Percentiles rank a stretch among this genome's conserved stretches.
phyloP scores from a whole-genome alignment of 2,329 filamentous ascomycete species.

The Coniochaeta pulveracea region DNA sequence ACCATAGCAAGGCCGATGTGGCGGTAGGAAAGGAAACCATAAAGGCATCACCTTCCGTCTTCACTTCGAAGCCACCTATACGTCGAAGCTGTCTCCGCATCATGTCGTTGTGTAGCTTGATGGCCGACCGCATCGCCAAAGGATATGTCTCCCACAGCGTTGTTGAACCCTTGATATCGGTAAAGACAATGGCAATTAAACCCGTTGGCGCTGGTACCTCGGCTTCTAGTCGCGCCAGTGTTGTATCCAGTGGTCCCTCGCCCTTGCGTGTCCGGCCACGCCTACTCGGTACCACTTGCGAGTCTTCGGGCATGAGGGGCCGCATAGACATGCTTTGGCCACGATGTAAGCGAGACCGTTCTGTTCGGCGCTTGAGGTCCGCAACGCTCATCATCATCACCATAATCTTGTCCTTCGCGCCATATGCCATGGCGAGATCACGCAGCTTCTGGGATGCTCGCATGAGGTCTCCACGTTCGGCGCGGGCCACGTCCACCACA shows the following conservation, averaged over 20 bases:
- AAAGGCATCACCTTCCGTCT: slow-evolving; percentile 98
- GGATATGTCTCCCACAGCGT: slow-evolving; percentile 92
- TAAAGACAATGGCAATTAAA: slow-evolving; percentile 89
- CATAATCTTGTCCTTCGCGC: slow-evolving; percentile 91
- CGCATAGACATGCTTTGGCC: slow-evolving; percentile 81
- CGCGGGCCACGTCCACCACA: slow-evolving; percentile 81
- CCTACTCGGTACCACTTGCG: slow-evolving; percentile 50
- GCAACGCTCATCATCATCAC: slow-evolving; percentile 96
- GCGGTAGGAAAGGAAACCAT: slow-evolving; percentile 98
- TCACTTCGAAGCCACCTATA: slow-evolving; percentile 96
- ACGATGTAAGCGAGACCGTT: slow-evolving; percentile 60
- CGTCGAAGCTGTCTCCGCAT: slow-evolving; percentile 88
- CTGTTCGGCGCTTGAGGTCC: slow-evolving; percentile 73
- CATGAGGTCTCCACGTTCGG: slow-evolving; percentile 85
- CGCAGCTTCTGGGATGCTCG: slow-evolving; percentile 86
- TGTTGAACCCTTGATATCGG: slow-evolving; percentile 98
- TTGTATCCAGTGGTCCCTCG: slow-evolving; percentile 68
- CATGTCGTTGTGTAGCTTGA: slow-evolving; percentile 94
- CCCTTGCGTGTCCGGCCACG: slow-evolving; percentile 52
- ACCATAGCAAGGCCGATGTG: slow-evolving; percentile 90
- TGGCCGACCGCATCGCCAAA: slow-evolving; percentile 89
- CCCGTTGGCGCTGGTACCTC: slow-evolving; percentile 88
- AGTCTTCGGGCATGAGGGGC: slow-evolving; percentile 57
- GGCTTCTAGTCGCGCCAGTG: slow-evolving; percentile 72
- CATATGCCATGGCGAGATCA: slow-evolving; percentile 91